A percentile compares a stretch with the other conserved stretches of the same genome.
Evolutionary conservation across 2,329 filamentous ascomycete species (phyloP).

Genomic region (Epichloe aotearoae): DNA sequence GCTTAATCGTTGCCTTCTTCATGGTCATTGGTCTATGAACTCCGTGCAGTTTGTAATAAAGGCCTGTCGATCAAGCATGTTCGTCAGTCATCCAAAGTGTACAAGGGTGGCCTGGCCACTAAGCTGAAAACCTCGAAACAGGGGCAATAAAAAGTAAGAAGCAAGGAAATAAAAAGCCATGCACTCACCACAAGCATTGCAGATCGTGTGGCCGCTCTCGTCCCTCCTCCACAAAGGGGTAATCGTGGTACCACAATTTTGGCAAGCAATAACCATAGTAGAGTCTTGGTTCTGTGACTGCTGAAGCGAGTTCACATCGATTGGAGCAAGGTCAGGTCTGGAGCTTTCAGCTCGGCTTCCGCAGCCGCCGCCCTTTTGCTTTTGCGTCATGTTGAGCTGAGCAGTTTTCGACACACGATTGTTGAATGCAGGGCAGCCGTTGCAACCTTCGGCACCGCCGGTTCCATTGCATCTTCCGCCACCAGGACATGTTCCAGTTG

Average conservation of each 20-base stretch:
- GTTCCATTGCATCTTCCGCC: conserved; percentile 94
- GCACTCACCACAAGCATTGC: conserved; percentile 86
- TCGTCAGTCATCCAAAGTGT: background rate
- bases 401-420: conserved; percentile 86
- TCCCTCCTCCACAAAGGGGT: conserved; percentile 93
- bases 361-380: conserved; percentile 23
- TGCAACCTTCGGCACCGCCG: conserved; percentile 86
- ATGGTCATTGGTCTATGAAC: conserved; percentile 90
- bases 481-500: conserved; percentile 83
- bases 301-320: conserved; percentile 23
- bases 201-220: conserved; percentile 90
- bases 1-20: conserved; percentile 97
- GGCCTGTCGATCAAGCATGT: conserved; percentile 36
- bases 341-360: conserved; percentile 13
- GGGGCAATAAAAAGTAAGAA: background rate
- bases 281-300: conserved; percentile 18
- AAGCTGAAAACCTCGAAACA: background rate
- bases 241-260: conserved; percentile 94
- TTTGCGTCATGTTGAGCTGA: conserved; percentile 48
- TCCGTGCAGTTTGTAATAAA: conserved; percentile 94
- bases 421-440: conserved; percentile 93
- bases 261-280: conserved; percentile 65
- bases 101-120: background rate
- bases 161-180: background rate
- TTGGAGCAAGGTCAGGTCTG: conserved; percentile 16